Conservation (phyloP, 1,284 basidiomycete species). For the Phellinidium pouzarii region DNA sequence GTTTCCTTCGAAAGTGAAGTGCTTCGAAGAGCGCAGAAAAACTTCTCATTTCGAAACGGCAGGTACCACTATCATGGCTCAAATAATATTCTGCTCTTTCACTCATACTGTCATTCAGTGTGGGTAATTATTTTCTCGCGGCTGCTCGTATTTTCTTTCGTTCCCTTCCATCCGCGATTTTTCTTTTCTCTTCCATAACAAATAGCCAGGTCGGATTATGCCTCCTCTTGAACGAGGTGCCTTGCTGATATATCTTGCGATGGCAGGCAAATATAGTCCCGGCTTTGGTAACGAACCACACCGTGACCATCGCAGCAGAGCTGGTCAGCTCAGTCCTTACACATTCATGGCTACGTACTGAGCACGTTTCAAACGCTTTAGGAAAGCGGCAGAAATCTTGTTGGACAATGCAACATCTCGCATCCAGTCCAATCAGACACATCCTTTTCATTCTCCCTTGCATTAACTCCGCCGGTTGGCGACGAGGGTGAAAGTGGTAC, state of each 20-base stretch:
- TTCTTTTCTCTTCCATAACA: conserved; percentile 90
- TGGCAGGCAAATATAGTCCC: conserved; percentile 77
- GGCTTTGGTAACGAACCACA: conserved; percentile 91
- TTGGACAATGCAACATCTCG: conserved; percentile 96
- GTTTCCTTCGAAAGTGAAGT: conserved; percentile 88
- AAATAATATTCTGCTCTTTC: neutral
- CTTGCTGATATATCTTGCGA: neutral
- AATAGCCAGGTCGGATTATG: conserved; percentile 47
- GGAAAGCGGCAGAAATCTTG: conserved; percentile 74
- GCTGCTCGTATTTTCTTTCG: conserved; percentile 84
- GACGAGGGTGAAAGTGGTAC: conserved; percentile 40
- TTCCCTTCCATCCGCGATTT: conserved; percentile 90
- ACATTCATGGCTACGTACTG: neutral
- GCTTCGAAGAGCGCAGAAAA: conserved; percentile 83
- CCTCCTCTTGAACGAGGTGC: neutral
- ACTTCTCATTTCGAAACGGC: conserved; percentile 85
- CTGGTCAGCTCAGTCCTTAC: conserved; percentile 49
- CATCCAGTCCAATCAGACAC: conserved; percentile 61
- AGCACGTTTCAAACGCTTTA: conserved; percentile 26
- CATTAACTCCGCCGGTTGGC: conserved; percentile 35
- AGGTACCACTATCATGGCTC: conserved; percentile 37
- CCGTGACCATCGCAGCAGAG: conserved; percentile 95
- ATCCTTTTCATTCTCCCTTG: conserved; percentile 30
- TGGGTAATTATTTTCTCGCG: conserved; percentile 87
- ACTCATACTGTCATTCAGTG: conserved; percentile 38